Evolutionary conservation across 2,329 filamentous ascomycete species (phyloP).

Genomic region (Aspergillus quadricinctus): DNA sequence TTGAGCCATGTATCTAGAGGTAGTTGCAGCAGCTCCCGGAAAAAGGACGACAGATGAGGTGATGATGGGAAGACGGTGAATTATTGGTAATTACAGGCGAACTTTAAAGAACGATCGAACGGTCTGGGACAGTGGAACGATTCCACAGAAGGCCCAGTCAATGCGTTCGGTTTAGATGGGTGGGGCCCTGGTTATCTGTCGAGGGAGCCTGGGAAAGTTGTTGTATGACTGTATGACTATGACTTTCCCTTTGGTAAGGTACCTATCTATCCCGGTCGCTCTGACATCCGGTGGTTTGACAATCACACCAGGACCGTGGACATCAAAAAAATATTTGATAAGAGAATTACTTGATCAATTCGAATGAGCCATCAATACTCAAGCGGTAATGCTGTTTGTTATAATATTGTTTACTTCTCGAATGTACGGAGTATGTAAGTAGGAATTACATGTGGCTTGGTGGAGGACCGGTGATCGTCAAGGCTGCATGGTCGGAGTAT

Average conservation of each 20-base stretch:
- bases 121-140: constrained; percentile 23
- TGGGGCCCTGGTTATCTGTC: background rate
- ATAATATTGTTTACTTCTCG: background rate
- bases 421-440: background rate
- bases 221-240: constrained; percentile 3
- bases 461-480: constrained; percentile 18
- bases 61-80: constrained; percentile 9
- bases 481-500: constrained; percentile 18
- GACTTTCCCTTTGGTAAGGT: background rate
- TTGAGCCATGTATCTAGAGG: constrained; percentile 1
- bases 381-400: background rate
- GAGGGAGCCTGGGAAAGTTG: background rate
- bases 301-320: background rate
- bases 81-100: constrained; percentile 16
- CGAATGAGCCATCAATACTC: background rate
- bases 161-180: constrained; percentile 10
- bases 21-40: constrained; percentile 18
- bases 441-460: constrained; percentile 7
- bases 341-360: background rate
- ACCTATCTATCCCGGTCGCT: background rate
- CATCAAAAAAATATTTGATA: background rate
- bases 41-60: constrained; percentile 6
- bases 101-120: constrained; percentile 25
- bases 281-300: background rate
- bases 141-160: constrained; percentile 18